Conservation (phyloP, 192 early-diverging fungal species). For the Mycoemilia scoparia region DNA sequence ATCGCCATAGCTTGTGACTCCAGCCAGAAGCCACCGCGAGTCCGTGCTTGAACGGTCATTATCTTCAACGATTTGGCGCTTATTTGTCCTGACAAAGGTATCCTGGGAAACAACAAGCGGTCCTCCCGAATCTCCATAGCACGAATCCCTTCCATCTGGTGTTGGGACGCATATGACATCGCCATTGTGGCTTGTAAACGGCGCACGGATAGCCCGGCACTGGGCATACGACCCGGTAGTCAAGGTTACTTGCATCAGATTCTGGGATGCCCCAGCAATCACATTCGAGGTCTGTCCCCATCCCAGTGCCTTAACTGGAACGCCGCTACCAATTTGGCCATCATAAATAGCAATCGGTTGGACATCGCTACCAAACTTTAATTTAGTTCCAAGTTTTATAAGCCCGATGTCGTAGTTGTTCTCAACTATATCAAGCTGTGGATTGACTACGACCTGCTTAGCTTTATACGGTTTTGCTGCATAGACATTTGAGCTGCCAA, state of each 20-base stretch:
- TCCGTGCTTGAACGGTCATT: background rate
- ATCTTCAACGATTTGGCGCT: constrained; percentile 7
- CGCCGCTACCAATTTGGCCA: constrained; percentile 4
- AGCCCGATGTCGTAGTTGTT: constrained; percentile 31
- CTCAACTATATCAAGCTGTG: constrained; percentile 17
- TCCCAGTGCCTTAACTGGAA: constrained; percentile 19
- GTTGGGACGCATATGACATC: constrained; percentile 29
- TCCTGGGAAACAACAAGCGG: too few relatives aligned
- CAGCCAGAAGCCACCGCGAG: constrained; percentile 18
- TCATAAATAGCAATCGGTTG: constrained; percentile 25
- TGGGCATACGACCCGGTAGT: constrained; percentile 8
- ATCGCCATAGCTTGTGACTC: constrained; percentile 31
- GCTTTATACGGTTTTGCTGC: constrained; percentile 6
- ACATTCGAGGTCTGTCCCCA: constrained; percentile 23
- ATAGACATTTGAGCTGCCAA: constrained; percentile 8
- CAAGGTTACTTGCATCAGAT: constrained; percentile 15
- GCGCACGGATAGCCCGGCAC: constrained; percentile 7
- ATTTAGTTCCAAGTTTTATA: constrained; percentile 19
- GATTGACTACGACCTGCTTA: constrained; percentile 14
- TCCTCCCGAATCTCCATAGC: constrained; percentile 23
- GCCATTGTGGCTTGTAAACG: constrained; percentile 14
- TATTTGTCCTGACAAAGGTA: too few relatives aligned
- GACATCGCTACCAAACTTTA: constrained; percentile 7
- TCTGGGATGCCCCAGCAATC: constrained; percentile 5
- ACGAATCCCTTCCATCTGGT: constrained; percentile 21